Evolutionary conservation across 2,329 filamentous ascomycete genomes (phyloP).

Genomic region (Pyricularia grisea): DNA sequence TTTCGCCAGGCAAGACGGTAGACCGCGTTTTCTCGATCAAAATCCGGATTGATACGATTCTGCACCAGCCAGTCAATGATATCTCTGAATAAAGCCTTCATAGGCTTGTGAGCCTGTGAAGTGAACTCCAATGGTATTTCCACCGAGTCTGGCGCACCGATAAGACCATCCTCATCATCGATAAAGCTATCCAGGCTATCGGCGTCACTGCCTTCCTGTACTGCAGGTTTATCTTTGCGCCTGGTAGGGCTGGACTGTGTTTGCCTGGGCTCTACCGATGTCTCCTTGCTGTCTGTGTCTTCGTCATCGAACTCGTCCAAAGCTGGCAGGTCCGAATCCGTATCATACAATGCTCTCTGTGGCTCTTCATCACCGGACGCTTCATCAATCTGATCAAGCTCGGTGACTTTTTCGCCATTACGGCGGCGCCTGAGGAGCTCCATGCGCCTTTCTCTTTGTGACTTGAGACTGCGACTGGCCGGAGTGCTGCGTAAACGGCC

Average conservation of each 20-base stretch:
- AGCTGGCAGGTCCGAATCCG: slow-evolving; percentile 17
- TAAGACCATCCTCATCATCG: slow-evolving; percentile 46
- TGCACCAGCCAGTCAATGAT: slow-evolving; percentile 76
- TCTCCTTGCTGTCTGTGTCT: slow-evolving; percentile 14
- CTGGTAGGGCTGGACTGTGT: slow-evolving; percentile 4
- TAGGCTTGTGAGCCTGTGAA: slow-evolving; percentile 52
- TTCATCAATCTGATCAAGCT: slow-evolving; percentile 9
- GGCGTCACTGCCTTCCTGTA: not conserved
- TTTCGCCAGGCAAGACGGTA: slow-evolving; percentile 63
- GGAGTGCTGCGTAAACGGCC: not conserved
- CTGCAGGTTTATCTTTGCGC: not conserved
- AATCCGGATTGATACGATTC: slow-evolving; percentile 65
- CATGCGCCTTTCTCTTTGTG: slow-evolving; percentile 16
- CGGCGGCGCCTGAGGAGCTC: slow-evolving; percentile 20
- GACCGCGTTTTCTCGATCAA: slow-evolving; percentile 50
- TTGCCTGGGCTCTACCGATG: not conserved
- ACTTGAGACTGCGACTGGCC: slow-evolving; percentile 4
- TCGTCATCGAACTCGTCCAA: slow-evolving; percentile 23
- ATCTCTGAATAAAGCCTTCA: slow-evolving; percentile 63
- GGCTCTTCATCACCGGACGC: slow-evolving; percentile 6
- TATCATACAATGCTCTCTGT: slow-evolving; percentile 18
- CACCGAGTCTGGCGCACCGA: slow-evolving; percentile 43
- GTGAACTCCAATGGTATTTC: slow-evolving; percentile 63
- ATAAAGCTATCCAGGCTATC: slow-evolving; percentile 49
- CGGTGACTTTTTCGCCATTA: slow-evolving; percentile 17